Evolutionary conservation across 306 rosid species (phyloP), one percentile per base, ranked within the genome.

Genomic region (Calophaca sinica): DNA sequence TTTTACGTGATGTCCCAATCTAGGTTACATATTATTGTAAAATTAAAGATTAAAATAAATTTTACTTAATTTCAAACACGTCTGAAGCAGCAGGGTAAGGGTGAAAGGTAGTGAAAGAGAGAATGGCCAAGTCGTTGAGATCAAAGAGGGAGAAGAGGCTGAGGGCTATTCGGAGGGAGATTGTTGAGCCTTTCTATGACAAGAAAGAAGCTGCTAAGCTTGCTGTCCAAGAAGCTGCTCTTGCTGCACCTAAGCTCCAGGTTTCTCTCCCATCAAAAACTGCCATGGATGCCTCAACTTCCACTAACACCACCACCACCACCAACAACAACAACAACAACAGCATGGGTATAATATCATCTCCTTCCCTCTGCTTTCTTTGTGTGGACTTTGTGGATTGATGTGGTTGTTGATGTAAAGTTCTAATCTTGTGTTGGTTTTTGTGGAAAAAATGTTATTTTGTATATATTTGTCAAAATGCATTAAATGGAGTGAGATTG

Each of bases 101-200:
- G 45, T 2, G 31, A 15, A 72, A 35, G 44, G n/a, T 9, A 33
- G 36, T 74, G 42, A 50, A 62, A 39, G 26, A 68, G 49, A 73
- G 60, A 45, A 92, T 96, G 99, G 99, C 93, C 54, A 96, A 96
- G 75, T 96, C 99, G 2, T 49, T 96, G 87, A 77, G 99, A 74
- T 96, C 92, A 11, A 96, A 96, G 93, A 86, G 76, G 75, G 90
- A 79, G 86, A 96, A 92, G 93, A 89, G 99, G 82, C 87, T 96
- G 29, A 83, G 96, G 41, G 98, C 99, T 28, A 87, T 96, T 57
- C 72, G 98, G 3, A 89, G 99, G 72, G 98, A 96, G 80, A 87
- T 96, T 31, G 89, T 92, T 1, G 93, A 90, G 71, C 97, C 99
- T 26, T 63, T 54, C 14, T 96, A 96, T 80, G 98, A 96, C 1